Evolutionary conservation across 176 grass and related monocot species (phyloP).

Genomic region (Tuctoria greenei): DNA sequence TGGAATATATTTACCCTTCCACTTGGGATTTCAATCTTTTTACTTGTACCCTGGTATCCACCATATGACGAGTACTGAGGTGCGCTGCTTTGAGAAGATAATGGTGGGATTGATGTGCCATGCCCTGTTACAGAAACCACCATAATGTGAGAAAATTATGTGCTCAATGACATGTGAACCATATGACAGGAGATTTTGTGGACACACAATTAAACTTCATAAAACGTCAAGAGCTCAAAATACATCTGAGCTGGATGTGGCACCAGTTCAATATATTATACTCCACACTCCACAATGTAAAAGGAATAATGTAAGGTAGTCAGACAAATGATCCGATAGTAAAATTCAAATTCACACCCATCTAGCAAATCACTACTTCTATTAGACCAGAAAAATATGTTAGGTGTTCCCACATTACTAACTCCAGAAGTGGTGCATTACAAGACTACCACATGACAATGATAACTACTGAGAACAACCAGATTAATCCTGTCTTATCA

Average conservation of each 20-base stretch:
- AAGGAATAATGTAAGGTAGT: background rate
- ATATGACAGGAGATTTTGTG: background rate
- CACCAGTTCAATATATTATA: background rate
- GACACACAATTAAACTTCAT: background rate
- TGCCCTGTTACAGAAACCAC: constrained; percentile 44
- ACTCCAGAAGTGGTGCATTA: background rate
- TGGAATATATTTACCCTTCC: constrained; percentile 53
- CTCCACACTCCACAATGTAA: too few species aligned
- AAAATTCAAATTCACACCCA: background rate
- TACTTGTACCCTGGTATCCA: constrained; percentile 71
- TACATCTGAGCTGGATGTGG: background rate
- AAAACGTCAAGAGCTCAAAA: background rate
- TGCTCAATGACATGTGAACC: background rate
- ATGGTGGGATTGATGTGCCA: constrained; percentile 49
- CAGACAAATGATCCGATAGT: background rate
- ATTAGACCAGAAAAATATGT: background rate
- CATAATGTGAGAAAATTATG: background rate
- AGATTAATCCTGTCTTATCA: background rate
- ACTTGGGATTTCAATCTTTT: constrained; percentile 92
- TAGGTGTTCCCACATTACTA: background rate
- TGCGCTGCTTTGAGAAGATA: constrained; percentile 60
- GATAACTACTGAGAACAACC: background rate
- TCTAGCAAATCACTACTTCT: background rate
- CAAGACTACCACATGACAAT: background rate
- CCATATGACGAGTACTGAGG: constrained; percentile 65